Evolutionary conservation across 768 basidiomycete species (phyloP), one percentile per base, ranked within the genome.

Genomic region (Piloderma croceum): DNA sequence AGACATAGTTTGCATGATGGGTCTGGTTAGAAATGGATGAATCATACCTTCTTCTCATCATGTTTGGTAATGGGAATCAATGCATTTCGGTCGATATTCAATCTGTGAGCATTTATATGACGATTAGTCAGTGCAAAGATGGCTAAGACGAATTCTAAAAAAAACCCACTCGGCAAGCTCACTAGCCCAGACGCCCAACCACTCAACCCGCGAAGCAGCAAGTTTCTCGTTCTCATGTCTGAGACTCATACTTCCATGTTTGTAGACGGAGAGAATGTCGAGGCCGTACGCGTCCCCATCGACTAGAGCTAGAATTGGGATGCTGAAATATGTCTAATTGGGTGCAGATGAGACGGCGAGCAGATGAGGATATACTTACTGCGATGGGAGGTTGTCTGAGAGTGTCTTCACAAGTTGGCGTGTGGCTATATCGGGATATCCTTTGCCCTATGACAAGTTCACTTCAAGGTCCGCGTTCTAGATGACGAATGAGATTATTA

Each of bases 361-460:
- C 27, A 36, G 13, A 42, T n/a, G 18, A 33, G 20, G 24, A 6
- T 22, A 25, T 29, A 54, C 64, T 49, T 56, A 88, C 90, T 62
- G 63, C 31, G 59, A 33, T 3, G 83, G 82, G 15, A 90, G 71
- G 24, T 74, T 73, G 27, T 80, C 72, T 1, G 83, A 73, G 3
- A 98, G 68, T 0, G 73, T 77, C 42, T 79, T 79, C 33, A 93
- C 76, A 6, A 98, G 71, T 48, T 93, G 81, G 6, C 91, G 74
- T 1, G 96, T 94, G 3, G 91, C 84, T 4, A 96, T 62, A 56
- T 99, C 96, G 0, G 96, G 96, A 61, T 94, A 98, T 3, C 96
- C 96, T 58, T 96, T 98, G 1, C 96, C 96, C 92, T 96, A 49
- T 7, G 18, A 36, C 18, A n/a, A 31, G 33, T 25, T n/a, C n/a